Base-by-base conservation (phyloP, 2,329 filamentous ascomycete species). In the Fusarium gaditjirri region DNA sequence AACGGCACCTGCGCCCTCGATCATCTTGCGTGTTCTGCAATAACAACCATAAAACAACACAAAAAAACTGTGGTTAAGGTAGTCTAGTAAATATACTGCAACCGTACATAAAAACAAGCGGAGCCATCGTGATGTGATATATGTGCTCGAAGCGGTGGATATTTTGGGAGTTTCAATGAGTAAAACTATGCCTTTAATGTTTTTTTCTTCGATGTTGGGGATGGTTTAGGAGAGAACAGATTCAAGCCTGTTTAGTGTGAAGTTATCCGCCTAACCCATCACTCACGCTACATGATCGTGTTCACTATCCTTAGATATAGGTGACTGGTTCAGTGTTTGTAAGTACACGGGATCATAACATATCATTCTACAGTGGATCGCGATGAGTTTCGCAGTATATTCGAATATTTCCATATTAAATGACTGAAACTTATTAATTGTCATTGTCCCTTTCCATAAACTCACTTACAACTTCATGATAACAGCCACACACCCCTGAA, bases 401-500 rank as follows among this genome's bases (percentile, higher is more conserved):
- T 44, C 29, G n/a, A 42, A 42, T n/a, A 12, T 21, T 33, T 21
- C 21, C 13, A 46, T 23, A 42, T 23, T 42, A 16, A 14, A 23
- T 42, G 9, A 27, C 11, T 19, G 12, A 25, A 27, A 29, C 25
- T n/a, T n/a, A n/a, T n/a, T n/a, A n/a, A n/a, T n/a, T 21, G 21
- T 29, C 5, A 6, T n/a, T 42, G 31, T 47, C n/a, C 27, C 9
- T n/a, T 47, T 31, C 17, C 27, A 16, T 33, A 14, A 33, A 6
- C 39, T 46, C 21, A 41, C 54, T 47, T 27, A 35, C 23, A 56
- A 49, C 41, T 56, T 56, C 29, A 36, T 56, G 54, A 49, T 23
- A 14, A 14, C 31, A 62, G 58, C 68, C 69, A 65, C 69, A 72
- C 3, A 8, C 14, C 17, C 19, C 12, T 43, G 33, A 38, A 6